Conservation (phyloP, 768 basidiomycete genomes). For the Cystobasidium onofrii region DNA sequence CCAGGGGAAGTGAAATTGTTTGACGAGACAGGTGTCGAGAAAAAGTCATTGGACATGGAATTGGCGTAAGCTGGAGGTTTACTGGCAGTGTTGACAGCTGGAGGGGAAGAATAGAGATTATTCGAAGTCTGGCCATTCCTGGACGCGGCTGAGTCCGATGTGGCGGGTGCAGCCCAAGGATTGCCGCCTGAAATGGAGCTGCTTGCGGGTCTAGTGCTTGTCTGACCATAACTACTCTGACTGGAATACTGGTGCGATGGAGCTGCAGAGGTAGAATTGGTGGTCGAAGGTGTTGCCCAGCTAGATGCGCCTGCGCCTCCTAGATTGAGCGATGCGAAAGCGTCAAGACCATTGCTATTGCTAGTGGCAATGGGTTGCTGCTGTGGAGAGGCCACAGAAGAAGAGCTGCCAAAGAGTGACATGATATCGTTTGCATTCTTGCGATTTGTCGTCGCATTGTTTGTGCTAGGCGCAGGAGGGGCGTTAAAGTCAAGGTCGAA, state of each 20-base stretch:
- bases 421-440: constrained; percentile 25
- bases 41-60: not conserved
- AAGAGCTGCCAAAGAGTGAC: constrained; percentile 11
- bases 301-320: constrained; percentile 17
- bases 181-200: constrained; percentile 28
- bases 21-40: not conserved
- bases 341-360: not conserved
- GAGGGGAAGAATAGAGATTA: not conserved
- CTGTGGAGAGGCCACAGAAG: not conserved
- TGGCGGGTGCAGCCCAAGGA: constrained; percentile 10
- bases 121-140: not conserved
- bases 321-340: constrained; percentile 20
- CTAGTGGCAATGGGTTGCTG: not conserved
- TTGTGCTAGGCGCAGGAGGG: constrained; percentile 33
- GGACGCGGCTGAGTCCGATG: not conserved
- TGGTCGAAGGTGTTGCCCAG: not conserved
- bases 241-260: not conserved
- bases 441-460: constrained; percentile 36
- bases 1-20: not conserved
- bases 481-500: constrained; percentile 78
- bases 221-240: not conserved
- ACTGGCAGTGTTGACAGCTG: not conserved
- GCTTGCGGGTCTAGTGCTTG: constrained; percentile 1
- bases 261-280: not conserved
- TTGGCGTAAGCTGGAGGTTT: not conserved